Conservation (phyloP, 306 rosid species). For the Malus fusca region DNA sequence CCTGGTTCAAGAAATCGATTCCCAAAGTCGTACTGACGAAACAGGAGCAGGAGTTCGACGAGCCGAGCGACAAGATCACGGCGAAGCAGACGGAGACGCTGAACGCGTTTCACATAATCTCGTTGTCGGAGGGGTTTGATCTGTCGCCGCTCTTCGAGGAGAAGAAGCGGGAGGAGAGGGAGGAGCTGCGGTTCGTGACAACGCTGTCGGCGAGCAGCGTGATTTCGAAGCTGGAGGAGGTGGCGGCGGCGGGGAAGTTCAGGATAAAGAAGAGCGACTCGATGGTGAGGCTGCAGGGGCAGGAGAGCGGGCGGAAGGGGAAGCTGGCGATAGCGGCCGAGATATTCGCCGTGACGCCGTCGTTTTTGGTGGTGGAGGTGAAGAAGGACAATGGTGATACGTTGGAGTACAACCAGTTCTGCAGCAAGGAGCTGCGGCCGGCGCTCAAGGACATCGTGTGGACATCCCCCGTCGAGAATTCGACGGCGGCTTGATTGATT, state of each 20-base stretch:
- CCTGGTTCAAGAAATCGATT: conserved; percentile 65
- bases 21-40: conserved; percentile 31
- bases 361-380: conserved; percentile 80
- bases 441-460: conserved; percentile 82
- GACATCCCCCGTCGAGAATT: conserved; percentile 39
- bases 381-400: conserved; percentile 85
- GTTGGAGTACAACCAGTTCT: conserved; percentile 83
- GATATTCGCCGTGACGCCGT: conserved; percentile 68
- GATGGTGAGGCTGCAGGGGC: conserved; percentile 59
- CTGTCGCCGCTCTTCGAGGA: conserved; percentile 81
- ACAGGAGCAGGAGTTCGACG: conserved; percentile 33
- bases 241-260: conserved; percentile 59
- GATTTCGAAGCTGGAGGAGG: conserved; percentile 75
- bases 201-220: conserved; percentile 76
- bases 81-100: conserved; percentile 32
- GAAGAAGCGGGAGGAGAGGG: conserved; percentile 71
- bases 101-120: conserved; percentile 82
- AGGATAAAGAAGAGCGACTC: conserved; percentile 67
- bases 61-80: conserved; percentile 10
- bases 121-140: conserved; percentile 72
- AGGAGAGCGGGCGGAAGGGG: conserved; percentile 73
- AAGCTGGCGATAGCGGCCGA: conserved; percentile 71
- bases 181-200: conserved; percentile 84
- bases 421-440: conserved; percentile 86
- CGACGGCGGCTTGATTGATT: conserved; percentile 28